Percentiles rank a stretch among this genome's conserved stretches.
Conservation (phyloP, 169 alveolate species). For the Cryptosporidium parvum region DNA sequence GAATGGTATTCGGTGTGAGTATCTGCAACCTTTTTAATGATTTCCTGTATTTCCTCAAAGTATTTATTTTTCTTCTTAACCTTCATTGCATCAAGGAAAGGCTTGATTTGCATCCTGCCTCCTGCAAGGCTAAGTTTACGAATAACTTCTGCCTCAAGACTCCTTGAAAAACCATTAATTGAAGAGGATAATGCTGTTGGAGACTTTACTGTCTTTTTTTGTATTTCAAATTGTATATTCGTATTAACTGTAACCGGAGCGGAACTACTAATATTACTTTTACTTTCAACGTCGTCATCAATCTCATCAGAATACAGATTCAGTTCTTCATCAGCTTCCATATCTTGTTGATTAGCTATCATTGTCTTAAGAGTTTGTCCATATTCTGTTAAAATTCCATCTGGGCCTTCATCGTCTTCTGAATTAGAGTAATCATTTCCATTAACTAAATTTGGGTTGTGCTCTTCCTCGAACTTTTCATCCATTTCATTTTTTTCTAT, state of each 20-base stretch:
- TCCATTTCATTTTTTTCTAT: conserved; percentile 68
- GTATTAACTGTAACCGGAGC: conserved; percentile 6
- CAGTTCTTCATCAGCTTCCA: conserved; percentile 75
- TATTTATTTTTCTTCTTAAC: conserved; percentile 66
- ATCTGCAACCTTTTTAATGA: conserved; percentile 71
- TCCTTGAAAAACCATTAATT: conserved; percentile 28
- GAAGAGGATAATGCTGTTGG: conserved; percentile 61
- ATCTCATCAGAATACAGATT: conserved; percentile 66
- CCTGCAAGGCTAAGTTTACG: conserved; percentile 70
- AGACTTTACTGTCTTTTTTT: conserved; percentile 7
- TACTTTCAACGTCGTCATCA: conserved; percentile 63
- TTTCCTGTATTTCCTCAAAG: conserved; percentile 69
- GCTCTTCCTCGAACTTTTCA: conserved; percentile 22
- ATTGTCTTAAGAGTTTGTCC: conserved; percentile 62
- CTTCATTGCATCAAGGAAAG: conserved; percentile 72
- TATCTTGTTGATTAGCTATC: conserved; percentile 75
- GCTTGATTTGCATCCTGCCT: conserved; percentile 74
- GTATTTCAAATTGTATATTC: neutral
- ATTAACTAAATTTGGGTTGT: conserved; percentile 45
- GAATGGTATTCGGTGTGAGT: conserved; percentile 74
- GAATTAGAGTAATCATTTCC: conserved; percentile 42
- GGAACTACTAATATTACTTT: conserved; percentile 61
- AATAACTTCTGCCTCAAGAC: conserved; percentile 54
- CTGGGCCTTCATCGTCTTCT: conserved; percentile 74
- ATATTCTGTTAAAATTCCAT: conserved; percentile 66